Base-by-base conservation (phyloP, 257 asterid species). In the Rehmannia glutinosa region DNA sequence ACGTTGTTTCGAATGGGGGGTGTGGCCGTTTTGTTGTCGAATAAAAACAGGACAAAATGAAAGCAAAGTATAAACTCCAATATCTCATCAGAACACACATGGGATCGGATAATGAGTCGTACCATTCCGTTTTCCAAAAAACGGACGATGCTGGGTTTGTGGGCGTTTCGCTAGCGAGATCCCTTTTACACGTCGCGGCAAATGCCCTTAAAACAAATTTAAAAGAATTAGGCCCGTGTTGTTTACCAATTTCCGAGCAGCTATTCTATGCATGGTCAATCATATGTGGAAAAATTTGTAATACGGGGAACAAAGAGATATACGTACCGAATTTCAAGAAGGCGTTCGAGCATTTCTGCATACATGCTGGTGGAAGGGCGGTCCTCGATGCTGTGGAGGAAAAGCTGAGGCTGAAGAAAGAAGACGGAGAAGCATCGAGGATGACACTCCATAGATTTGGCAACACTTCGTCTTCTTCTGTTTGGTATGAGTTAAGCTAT, bases 401-500 rank as follows among this genome's bases (percentile, higher is more conserved):
- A 25, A 67, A 78, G 33, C 78, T 85, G 41, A 71, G 78, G 61
- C 76, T 85, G 76, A 73, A 58, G 11, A 69, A 73, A 27, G 84
- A 80, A 72, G 87, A 85, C 3, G 85, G 52, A 23, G 88, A 83
- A 71, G 84, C 92, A 0, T 83, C 92, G 1, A 81, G 90, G 70
- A 87, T 83, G 92, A 81, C 88, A 11, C 76, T 83, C 6, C 72
- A 87, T 53, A 73, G 88, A 71, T 87, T 83, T 25, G 95, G 95
- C 8, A 85, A 87, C 75, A 80, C 95, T 70, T 83, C 95, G 8
- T 85, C 90, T 21, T 81, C 92, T 39, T 87, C 92, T 4, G 64
- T 85, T 11, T 87, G 86, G 95, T 87, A 85, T 17, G 88, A 81
- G 72, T 58, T 85, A 51, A 50, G 86, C 62, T 79, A 85, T 51